Evolutionary conservation across 2,329 filamentous ascomycete species (phyloP), one percentile per base, ranked within the genome.

Genomic region (Cladosporium sp.): DNA sequence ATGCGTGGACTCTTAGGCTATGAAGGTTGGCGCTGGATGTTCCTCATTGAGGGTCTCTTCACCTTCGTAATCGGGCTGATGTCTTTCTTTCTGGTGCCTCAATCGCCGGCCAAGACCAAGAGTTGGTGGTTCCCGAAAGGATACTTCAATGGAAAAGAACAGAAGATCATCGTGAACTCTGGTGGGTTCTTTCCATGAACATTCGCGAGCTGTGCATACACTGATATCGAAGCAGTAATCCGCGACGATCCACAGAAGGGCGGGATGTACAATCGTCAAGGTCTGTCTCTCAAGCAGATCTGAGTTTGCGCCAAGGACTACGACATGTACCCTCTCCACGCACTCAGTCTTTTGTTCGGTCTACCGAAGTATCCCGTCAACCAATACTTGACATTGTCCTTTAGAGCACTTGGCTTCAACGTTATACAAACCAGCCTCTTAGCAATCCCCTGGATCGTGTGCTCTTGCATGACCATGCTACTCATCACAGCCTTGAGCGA

Each of bases 61-160:
- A 57, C 53, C n/a, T 57, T 68, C 2, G 29, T 72, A 26, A 69
- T 76, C 23, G 74, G 73, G 1, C 62, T 77, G 21, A 57, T 70
- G 2, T 74, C 72, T 6, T 75, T 69, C 67, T 74, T 74, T 10
- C 77, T 80, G 33, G 71, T 81, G 50, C 78, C 79, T 0, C 75
- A 78, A 4, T 79, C 88, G 0, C 89, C 90, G 0, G 88, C 87
- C 0, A 83, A 87, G 61, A 92, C 89, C 66, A 70, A 74, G 82
- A 84, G 29, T 75, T 82, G 56, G 81, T 91, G 66, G 86, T 84
- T 62, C 83, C 85, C 2, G 85, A 85, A 83, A 23, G 87, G 88
- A 1, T 89, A 88, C 88, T 90, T 89, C 75, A 85, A 80, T 1
- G 88, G 90, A 72, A 81, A 81, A 1, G 87, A 91, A 72, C 89